Base-by-base conservation (phyloP, 1,139 yeast genomes). In the Citeromyces siamensis region DNA sequence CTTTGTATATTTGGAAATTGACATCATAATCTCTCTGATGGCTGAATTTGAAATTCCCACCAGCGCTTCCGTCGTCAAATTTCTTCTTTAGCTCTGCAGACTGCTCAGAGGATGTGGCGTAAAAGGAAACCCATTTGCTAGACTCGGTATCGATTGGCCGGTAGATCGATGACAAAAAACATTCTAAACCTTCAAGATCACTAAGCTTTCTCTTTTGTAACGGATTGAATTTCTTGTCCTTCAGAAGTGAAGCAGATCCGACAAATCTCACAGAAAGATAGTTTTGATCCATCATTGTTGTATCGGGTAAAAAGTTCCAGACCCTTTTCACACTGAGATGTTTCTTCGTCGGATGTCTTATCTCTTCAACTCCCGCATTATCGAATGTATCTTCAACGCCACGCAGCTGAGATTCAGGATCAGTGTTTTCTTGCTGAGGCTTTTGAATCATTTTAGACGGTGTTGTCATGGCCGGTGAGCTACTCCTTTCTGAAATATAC, bases 231-330 rank as follows among this genome's bases (percentile, higher is more conserved):
- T 18, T 22, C 40, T 62, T 55, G 32, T 61, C 60, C 43, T 71
- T 56, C 39, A 59, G 50, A 35, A 71, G 52, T 34, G 83, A 76
- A 1, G 96, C 95, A 18, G 90, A 77, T 7, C 95, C 94, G 9
- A 74, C 64, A 55, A 88, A 75, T 51, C 81, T 83, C 38, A 90
- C 68, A 19, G 80, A 67, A 49, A 78, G 63, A 52, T 72, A 84
- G 41, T 69, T 72, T 46, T 83, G 74, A 56, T 90, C 97, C 71
- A 85, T 67, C 69, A 82, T 73, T 16, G 93, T 77, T 13, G 94
- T 76, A 55, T 90, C 97, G 3, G 98, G 98, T 43, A 88, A 62
- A 26, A 90, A 62, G 27, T 82, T 79, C 84, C 86, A 83, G 1
- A 88, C 68, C 42, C 68, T 71, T 19, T 79, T 86, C 0, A 95